A percentile compares a stretch with the other conserved stretches of the same genome.
Conservation (phyloP, 169 alveolate species). For the Fabrea salina region DNA sequence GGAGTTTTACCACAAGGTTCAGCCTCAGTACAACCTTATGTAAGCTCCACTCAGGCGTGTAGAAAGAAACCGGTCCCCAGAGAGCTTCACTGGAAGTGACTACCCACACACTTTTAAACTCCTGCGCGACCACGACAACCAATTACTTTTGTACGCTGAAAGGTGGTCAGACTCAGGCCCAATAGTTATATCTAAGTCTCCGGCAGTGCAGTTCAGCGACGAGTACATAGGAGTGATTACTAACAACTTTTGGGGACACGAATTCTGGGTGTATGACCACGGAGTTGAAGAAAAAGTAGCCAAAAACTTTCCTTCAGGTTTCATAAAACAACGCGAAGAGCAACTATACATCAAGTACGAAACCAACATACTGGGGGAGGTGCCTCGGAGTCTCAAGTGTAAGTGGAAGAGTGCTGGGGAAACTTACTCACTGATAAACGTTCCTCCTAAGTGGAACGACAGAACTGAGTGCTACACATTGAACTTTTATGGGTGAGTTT, state of each 20-base stretch:
- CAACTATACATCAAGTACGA: conserved; percentile 19
- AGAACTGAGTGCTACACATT: conserved; percentile 30
- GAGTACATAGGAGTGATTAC: conserved; percentile 24
- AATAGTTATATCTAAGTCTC: neutral
- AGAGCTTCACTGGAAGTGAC: conserved; percentile 30
- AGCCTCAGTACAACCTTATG: conserved; percentile 20
- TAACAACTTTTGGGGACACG: conserved; percentile 30
- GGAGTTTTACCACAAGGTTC: neutral
- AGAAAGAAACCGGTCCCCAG: conserved; percentile 28
- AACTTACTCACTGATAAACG: neutral
- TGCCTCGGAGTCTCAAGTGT: neutral
- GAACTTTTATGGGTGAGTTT: conserved; percentile 36
- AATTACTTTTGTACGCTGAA: neutral
- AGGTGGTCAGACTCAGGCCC: conserved; percentile 24
- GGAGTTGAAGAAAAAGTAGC: conserved; percentile 14
- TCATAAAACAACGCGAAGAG: conserved; percentile 7
- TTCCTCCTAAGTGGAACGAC: conserved; percentile 29
- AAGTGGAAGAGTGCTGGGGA: neutral
- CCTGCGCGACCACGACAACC: conserved; percentile 25
- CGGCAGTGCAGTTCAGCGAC: neutral
- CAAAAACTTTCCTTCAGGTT: conserved; percentile 7
- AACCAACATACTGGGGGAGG: conserved; percentile 31
- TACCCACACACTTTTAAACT: conserved; percentile 28
- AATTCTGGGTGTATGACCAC: conserved; percentile 14
- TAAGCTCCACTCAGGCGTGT: neutral